These are phyloP conservation scores for Dryadomyces quercus-mongolicae DNA, from an alignment of 2,329 filamentous ascomycete species.

Conservation along the genomic window DNA sequence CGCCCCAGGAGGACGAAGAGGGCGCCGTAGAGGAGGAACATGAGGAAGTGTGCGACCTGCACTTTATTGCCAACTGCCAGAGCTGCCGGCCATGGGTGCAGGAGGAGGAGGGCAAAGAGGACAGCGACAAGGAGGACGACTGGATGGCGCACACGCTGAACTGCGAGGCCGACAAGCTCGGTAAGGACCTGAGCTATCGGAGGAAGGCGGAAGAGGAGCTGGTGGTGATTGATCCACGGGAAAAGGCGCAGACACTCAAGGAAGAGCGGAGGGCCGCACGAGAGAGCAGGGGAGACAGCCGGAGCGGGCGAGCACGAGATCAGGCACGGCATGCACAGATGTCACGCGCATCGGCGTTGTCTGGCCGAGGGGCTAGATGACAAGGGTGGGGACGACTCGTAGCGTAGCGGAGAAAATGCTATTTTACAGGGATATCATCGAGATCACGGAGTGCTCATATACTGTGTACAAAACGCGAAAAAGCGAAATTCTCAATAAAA, in stretches of 20 bases:
- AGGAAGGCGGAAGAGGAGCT: constrained; percentile 84
- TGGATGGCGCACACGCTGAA: constrained; percentile 83
- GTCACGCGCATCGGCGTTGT: constrained; percentile 38
- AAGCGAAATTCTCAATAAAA: no score
- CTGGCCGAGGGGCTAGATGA: constrained; percentile 43
- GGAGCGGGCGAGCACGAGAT: constrained; percentile 43
- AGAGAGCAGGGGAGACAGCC: constrained; percentile 37
- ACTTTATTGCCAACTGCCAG: constrained; percentile 92
- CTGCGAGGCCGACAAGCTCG: constrained; percentile 80
- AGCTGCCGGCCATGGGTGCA: constrained; percentile 81
- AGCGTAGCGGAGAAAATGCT: no score
- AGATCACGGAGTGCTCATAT: no score
- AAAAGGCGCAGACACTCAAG: constrained; percentile 63
- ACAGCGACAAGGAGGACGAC: constrained; percentile 35
- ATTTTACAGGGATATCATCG: no score
- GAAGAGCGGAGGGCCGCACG: constrained; percentile 50
- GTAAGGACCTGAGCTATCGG: constrained; percentile 85
- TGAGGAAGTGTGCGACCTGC: constrained; percentile 72
- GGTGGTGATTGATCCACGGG: constrained; percentile 83
- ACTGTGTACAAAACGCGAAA: no score
- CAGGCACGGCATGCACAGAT: constrained; percentile 44
- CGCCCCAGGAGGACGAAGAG: constrained; percentile 12
- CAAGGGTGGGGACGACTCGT: not conserved
- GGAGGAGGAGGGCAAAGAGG: constrained; percentile 27
- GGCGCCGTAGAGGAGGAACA: not conserved